phyloP scores from a whole-genome alignment of 768 basidiomycete genomes.

The Sarcodon aspratus region DNA sequence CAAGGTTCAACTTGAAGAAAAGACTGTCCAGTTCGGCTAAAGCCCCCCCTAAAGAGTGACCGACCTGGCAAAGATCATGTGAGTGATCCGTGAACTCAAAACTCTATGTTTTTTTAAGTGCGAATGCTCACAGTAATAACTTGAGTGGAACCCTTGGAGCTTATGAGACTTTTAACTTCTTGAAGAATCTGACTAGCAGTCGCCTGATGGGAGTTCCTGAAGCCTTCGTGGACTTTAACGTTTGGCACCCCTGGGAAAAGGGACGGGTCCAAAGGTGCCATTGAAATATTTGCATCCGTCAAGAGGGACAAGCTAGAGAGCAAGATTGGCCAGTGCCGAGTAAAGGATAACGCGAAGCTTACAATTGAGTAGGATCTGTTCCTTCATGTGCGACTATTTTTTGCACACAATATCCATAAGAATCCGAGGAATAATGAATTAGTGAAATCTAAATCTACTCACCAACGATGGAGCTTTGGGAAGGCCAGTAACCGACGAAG shows the following conservation, averaged over 20 bases:
- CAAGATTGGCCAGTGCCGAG: background rate
- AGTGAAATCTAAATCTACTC: no score
- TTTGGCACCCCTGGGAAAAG: conserved; percentile 45
- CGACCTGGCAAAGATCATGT: conserved; percentile 10
- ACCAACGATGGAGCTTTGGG: conserved; percentile 26
- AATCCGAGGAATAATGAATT: no score
- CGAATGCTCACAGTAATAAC: conserved; percentile 28
- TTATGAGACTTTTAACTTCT: conserved; percentile 30
- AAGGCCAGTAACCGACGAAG: conserved; percentile 47
- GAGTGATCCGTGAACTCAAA: background rate
- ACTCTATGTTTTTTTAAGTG: conserved; percentile 1
- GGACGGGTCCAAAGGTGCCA: conserved; percentile 25
- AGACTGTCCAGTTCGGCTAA: conserved; percentile 19
- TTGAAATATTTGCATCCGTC: conserved; percentile 34
- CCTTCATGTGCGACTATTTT: conserved; percentile 49
- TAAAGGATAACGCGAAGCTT: conserved; percentile 7
- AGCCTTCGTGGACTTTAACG: conserved; percentile 42
- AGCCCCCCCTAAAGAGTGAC: conserved; percentile 21
- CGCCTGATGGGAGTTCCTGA: conserved; percentile 35
- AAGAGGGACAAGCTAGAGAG: conserved; percentile 31
- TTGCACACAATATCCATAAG: no score
- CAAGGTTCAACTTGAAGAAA: conserved; percentile 18
- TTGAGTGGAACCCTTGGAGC: conserved; percentile 21
- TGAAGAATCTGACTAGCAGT: conserved; percentile 33
- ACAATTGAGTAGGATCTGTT: conserved; percentile 47